Base-by-base conservation (phyloP, 179 eudicot species). In the Beta macrorhiza region DNA sequence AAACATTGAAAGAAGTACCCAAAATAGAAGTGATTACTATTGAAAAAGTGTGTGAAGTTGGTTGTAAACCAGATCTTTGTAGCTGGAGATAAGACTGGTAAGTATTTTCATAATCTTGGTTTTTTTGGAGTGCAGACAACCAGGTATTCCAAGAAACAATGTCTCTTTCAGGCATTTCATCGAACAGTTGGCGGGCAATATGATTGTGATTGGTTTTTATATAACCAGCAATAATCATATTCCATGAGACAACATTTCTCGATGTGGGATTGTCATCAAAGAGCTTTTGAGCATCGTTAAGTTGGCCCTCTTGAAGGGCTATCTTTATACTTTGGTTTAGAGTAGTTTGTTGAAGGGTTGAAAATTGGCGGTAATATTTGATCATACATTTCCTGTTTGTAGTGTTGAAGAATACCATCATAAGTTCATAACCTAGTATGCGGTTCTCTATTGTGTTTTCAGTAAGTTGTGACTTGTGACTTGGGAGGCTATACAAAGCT, bases 131-230 rank as follows among this genome's bases (percentile, higher is more conserved):
- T 76, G 88, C 93, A 2, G 92, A 89, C 13, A 93, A 69, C 83
- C 90, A 73, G 74, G 90, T 87, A 84, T 93, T 93, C 91, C 92
- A 93, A 0, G 96, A 91, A 64, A 93, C 91, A 47, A 89, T 82
- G 75, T 92, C 91, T 90, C 90, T 91, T 3, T 51, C 79, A 44
- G 92, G 93, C 96, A 93, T 93, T 90, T 89, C 84, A 78, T 90
- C 92, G 72, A 93, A 93, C 88, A 92, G 56, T 17, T 87, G 79
- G 42, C 61, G 87, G 51, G 98, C 98, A 68, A 51, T 75, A 29
- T 77, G 81, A 77, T 87, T 53, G 15, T 84, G 77, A 69, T 81
- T 78, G 73, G 63, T 76, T 67, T 83, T 89, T 5, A 92, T 25
- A 79, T 84, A 85, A 0, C 90, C 91, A 5, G 87, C 70, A 37